These are phyloP conservation scores for Aspergillus piperis DNA, from an alignment of 2,329 filamentous ascomycete species.

Conservation along the genomic window DNA sequence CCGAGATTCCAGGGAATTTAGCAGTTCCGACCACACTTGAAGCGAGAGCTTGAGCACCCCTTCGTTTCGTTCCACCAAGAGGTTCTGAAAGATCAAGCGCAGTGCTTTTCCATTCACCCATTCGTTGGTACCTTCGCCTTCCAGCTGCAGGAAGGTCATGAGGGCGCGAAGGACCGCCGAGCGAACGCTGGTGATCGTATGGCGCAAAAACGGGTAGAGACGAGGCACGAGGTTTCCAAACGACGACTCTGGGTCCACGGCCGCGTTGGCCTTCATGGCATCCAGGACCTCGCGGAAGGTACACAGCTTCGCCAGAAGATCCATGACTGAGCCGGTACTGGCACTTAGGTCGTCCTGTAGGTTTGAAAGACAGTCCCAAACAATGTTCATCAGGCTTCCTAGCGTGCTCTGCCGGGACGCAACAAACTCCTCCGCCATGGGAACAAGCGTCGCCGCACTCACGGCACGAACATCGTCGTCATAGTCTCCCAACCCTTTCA, in stretches of 20 bases:
- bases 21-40: conserved; percentile 80
- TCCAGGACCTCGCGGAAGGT: conserved; percentile 89
- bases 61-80: conserved; percentile 87
- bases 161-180: conserved; percentile 90
- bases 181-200: conserved; percentile 95
- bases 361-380: conserved; percentile 96
- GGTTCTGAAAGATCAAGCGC: conserved; percentile 89
- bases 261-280: conserved; percentile 89
- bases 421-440: conserved; percentile 94
- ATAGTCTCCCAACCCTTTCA: conserved; percentile 86
- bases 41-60: conserved; percentile 79
- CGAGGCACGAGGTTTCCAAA: conserved; percentile 91
- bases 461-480: conserved; percentile 97
- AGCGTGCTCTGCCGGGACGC: conserved; percentile 76
- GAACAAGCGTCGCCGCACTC: conserved; percentile 94
- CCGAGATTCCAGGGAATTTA: conserved; percentile 64
- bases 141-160: conserved; percentile 87
- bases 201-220: conserved; percentile 91
- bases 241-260: conserved; percentile 78
- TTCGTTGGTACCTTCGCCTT: conserved; percentile 74
- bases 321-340: conserved; percentile 98
- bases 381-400: conserved; percentile 82
- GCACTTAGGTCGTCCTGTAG: conserved; percentile 96
- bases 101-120: conserved; percentile 92
- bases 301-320: conserved; percentile 91